Base-by-base conservation (phyloP, 2,329 filamentous ascomycete genomes). In the Pestalotiopsis fici region DNA sequence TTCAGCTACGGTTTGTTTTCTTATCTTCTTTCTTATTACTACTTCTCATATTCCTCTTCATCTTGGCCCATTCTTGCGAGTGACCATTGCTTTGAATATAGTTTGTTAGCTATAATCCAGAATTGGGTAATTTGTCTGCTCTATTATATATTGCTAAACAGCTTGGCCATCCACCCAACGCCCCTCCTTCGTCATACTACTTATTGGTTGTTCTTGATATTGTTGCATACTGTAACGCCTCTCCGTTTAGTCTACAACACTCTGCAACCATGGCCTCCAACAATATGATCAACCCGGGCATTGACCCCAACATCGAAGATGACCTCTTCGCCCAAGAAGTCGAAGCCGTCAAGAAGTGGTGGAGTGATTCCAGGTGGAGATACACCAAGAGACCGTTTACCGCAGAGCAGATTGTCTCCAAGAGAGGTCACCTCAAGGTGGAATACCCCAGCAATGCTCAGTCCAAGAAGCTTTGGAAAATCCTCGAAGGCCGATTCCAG, bases 331-430 rank as follows among this genome's bases (percentile, higher is more conserved):
- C 89, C 76, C 87, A 91, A 73, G 96, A 99, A 79, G 94, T 98
- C 68, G 89, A 91, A 75, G 90, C 92, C 72, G 91, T 98, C 73
- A 93, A 98, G 88, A 84, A 92, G 80, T 99, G 96, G 96, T 99
- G 96, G 96, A 87, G 85, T 65, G 93, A 97, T 75, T 89, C 94
- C 67, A 88, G 96, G 86, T 99, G 96, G 96, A 88, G 93, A 78
- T 89, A 93, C 82, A 99, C 96, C 74, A 95, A 93, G 84, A 88
- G 96, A 67, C 91, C 96, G 27, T 99, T 96, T 80, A 97, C 95
- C 3, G 94, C 96, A 37, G 96, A 98, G 86, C 93, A 97, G 83
- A 98, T 99, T 77, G 96, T 97, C 71, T 91, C 93, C 64, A 99
- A 99, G 88, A 88, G 96, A 77, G 96, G 96, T 67, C 95, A 92